Conservation (phyloP, 2,329 filamentous ascomycete genomes). For the Aureobasidium uvarum region DNA sequence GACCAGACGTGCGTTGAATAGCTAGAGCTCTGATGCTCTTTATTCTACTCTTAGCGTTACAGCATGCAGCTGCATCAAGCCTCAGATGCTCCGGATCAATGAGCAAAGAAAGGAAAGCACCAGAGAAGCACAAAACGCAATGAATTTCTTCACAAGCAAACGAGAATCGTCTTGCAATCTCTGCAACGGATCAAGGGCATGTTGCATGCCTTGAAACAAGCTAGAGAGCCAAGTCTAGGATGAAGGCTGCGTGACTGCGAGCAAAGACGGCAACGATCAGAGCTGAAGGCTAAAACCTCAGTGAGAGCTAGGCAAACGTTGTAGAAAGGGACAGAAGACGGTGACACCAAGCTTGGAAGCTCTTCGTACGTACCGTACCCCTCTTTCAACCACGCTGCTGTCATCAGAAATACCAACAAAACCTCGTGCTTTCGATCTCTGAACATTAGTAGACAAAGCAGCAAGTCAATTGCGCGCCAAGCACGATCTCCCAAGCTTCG, state of each 20-base stretch:
- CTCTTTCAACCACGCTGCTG: not conserved
- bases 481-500: not conserved
- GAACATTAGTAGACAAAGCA: not conserved
- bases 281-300: slow-evolving; percentile 9
- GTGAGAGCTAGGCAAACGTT: slow-evolving; percentile 7
- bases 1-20: not conserved
- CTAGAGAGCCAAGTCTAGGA: not conserved
- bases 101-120: not conserved
- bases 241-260: slow-evolving; percentile 1
- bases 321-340: slow-evolving; percentile 11
- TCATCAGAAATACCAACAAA: not conserved
- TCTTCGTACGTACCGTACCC: slow-evolving; percentile 17
- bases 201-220: not conserved
- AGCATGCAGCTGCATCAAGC: not conserved
- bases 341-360: slow-evolving; percentile 8
- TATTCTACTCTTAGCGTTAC: not conserved
- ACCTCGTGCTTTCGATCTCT: not conserved
- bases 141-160: not conserved
- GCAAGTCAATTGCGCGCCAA: slow-evolving; percentile 8
- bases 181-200: not conserved
- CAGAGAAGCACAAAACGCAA: not conserved
- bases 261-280: slow-evolving; percentile 8
- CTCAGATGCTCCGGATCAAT: not conserved
- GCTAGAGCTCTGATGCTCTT: not conserved
- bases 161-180: not conserved